Evolutionary conservation across 2,329 filamentous ascomycete species (phyloP), one percentile per base, ranked within the genome.

Genomic region (Hypoxylon sp.): DNA sequence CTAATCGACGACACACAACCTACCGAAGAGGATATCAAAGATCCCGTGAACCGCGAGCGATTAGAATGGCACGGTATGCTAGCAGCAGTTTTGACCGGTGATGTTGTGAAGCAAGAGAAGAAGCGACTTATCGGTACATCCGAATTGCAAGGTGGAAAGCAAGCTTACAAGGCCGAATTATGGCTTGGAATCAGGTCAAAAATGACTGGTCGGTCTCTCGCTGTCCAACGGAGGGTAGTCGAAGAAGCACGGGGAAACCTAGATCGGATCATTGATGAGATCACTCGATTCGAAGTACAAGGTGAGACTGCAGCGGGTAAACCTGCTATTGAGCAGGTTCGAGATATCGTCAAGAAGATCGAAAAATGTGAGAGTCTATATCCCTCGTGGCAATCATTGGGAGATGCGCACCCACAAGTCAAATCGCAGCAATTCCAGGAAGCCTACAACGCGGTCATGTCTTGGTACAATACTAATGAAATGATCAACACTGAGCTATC

Each of bases 11-110:
- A 95, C 75, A 94, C 98, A 75, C 92, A 96, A 75, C 94, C 94
- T 0, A 96, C 93, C 3, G 86, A 93, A 24, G 96, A 98, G 76
- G 96, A 99, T 79, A 81, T 98, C 58, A 92, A 92, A 79, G 92
- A 98, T 74, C 92, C 94, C 0, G 90, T 91, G 70, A 98, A 94
- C 77, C 88, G 94, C 68, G 96, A 98, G 80, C 87, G 95, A 48
- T 84, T 99, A 24, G 96, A 99, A 81, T 99, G 96, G 96, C 94
- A 99, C 81, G 94, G 94, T 2, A 99, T 99, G 96, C 83, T 99
- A 63, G 93, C 95, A 66, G 97, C 95, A 13, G 96, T 99, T 3
- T 83, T 99, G 73, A 98, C 94, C 0, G 96, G 96, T 72, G 96
- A 99, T 79, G 96, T 99, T 8, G 95, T 99, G 64, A 93, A 94